Evolutionary conservation across 805 yeast genomes (phyloP).

Genomic region (Candida succiphila): DNA sequence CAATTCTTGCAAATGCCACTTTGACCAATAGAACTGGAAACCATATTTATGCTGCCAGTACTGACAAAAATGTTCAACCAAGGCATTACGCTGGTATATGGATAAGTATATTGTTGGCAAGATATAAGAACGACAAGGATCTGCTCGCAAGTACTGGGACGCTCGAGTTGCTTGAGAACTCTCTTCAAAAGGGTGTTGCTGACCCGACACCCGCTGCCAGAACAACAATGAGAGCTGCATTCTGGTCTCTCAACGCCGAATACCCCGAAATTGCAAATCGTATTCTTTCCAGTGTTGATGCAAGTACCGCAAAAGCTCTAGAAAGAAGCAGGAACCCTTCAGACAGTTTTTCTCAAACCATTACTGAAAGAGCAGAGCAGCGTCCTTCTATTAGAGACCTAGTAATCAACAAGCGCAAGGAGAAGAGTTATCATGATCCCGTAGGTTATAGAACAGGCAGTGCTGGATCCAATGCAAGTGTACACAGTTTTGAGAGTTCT

Average conservation of each 20-base stretch:
- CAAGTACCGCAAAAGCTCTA: slow-evolving; percentile 43
- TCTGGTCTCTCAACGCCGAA: slow-evolving; percentile 53
- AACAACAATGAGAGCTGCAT: slow-evolving; percentile 61
- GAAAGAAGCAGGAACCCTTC: slow-evolving; percentile 26
- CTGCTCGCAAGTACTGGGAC: slow-evolving; percentile 22
- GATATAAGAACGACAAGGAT: slow-evolving; percentile 29
- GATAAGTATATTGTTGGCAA: slow-evolving; percentile 50
- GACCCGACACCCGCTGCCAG: slow-evolving; percentile 81
- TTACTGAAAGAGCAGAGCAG: not conserved
- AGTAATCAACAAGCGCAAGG: too few relatives aligned
- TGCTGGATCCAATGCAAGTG: too few relatives aligned
- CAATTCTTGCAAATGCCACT: slow-evolving; percentile 45
- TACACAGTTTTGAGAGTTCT: too few relatives aligned
- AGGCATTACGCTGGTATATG: slow-evolving; percentile 62
- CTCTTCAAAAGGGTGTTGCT: slow-evolving; percentile 48
- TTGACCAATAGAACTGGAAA: slow-evolving; percentile 41
- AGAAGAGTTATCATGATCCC: too few relatives aligned
- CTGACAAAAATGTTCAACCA: slow-evolving; percentile 66
- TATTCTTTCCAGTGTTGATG: slow-evolving; percentile 28
- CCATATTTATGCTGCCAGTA: slow-evolving; percentile 39
- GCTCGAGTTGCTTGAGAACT: slow-evolving; percentile 35
- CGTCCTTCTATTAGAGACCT: too few relatives aligned
- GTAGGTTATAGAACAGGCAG: too few relatives aligned
- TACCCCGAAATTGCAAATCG: slow-evolving; percentile 44
- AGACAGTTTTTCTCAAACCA: not conserved